These are phyloP conservation scores for Mycena olivaceomarginata DNA, from an alignment of 768 basidiomycete genomes.

Conservation along the genomic window DNA sequence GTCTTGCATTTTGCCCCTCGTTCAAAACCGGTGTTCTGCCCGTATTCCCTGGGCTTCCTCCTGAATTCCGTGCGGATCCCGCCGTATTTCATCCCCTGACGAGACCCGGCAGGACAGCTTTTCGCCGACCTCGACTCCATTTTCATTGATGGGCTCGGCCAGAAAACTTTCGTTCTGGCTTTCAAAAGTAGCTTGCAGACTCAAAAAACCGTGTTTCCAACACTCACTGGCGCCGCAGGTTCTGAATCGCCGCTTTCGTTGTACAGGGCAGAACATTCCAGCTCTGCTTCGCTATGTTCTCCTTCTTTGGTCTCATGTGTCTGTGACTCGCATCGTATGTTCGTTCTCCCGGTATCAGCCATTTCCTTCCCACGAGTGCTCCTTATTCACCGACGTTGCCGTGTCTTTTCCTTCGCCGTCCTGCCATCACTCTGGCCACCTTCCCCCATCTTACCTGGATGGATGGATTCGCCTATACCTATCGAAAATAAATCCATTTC, in stretches of 20 bases:
- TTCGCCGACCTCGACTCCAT: conserved; percentile 18
- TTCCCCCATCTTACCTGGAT: too few species aligned
- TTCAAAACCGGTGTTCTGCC: conserved; percentile 12
- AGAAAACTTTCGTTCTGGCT: conserved; percentile 21
- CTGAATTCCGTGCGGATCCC: conserved; percentile 17
- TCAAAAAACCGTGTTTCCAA: conserved; percentile 15
- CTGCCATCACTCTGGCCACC: too few species aligned
- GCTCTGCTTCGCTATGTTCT: neutral
- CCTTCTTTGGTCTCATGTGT: too few species aligned
- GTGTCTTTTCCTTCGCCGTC: too few species aligned
- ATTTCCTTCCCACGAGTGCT: too few species aligned
- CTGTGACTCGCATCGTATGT: too few species aligned
- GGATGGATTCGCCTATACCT: too few species aligned
- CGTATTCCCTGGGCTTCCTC: conserved; percentile 22
- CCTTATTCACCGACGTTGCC: too few species aligned
- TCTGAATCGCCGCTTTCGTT: neutral
- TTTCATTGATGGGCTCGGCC: conserved; percentile 21
- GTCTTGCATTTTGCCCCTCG: conserved; percentile 16
- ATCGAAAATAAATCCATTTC: too few species aligned
- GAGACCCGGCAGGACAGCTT: conserved; percentile 14
- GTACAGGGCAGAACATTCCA: neutral
- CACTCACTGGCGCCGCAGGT: conserved; percentile 15
- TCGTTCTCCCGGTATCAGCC: too few species aligned
- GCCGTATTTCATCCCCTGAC: conserved; percentile 21
- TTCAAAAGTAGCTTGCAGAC: conserved; percentile 20